Evolutionary conservation across 306 rosid genomes (phyloP).

Genomic region (Prunus mira): DNA sequence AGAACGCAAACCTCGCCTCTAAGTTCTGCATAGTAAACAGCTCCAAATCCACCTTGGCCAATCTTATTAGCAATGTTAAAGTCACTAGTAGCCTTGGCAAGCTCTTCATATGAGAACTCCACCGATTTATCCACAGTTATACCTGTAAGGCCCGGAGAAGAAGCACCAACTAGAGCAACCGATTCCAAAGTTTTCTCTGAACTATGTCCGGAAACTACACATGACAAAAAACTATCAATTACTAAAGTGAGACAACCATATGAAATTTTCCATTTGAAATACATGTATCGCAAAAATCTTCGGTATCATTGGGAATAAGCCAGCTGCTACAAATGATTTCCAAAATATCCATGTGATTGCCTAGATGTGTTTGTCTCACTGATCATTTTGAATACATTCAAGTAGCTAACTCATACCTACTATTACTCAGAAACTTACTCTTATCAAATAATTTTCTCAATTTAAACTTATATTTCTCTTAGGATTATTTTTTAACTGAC

Average conservation of each 20-base stretch:
- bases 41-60: constrained; percentile 80
- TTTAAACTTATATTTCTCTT: no score
- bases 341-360: no score
- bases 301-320: no score
- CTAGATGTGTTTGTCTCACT: no score
- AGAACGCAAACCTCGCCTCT: constrained; percentile 59
- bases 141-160: constrained; percentile 45
- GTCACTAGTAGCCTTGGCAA: constrained; percentile 57
- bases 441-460: no score
- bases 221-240: neutral
- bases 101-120: constrained; percentile 72
- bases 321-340: no score
- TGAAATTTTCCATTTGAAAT: neutral
- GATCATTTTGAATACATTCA: no score
- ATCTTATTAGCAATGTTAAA: constrained; percentile 49
- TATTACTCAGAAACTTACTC: no score
- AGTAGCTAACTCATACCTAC: no score
- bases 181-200: constrained; percentile 41
- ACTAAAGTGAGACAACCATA: neutral
- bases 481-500: no score
- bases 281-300: neutral
- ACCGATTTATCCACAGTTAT: constrained; percentile 72
- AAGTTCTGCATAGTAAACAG: constrained; percentile 65
- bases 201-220: constrained; percentile 43
- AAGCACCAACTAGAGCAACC: constrained; percentile 10